A percentile compares a stretch with the other conserved stretches of the same genome.
Evolutionary conservation across 352 stramenopile species (phyloP).

Genomic region (Hyaloperonospora brassicae): DNA sequence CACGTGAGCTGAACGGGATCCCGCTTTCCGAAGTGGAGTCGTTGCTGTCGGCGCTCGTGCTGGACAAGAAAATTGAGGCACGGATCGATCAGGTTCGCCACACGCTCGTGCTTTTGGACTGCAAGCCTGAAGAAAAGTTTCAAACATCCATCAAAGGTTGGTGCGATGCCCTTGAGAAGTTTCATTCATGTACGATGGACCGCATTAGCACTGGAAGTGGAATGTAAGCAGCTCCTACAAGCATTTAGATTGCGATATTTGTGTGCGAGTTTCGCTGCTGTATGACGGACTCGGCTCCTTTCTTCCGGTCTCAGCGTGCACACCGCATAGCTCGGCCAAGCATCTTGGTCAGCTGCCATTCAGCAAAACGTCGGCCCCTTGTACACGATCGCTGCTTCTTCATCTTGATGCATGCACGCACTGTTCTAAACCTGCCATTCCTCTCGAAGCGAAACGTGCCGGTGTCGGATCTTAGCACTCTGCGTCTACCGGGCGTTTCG

Average conservation of each 20-base stretch:
- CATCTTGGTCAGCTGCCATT: not conserved
- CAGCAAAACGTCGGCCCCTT: constrained; percentile 5
- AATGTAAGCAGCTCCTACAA: not conserved
- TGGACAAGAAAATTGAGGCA: constrained; percentile 89
- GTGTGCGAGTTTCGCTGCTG: no score
- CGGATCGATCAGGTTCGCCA: constrained; percentile 88
- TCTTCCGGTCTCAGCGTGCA: not conserved
- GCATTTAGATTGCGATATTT: not conserved
- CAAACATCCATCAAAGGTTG: constrained; percentile 51
- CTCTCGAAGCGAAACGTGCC: not conserved
- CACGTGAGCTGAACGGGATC: constrained; percentile 89
- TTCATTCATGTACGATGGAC: constrained; percentile 57
- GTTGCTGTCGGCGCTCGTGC: constrained; percentile 87
- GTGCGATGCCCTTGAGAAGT: constrained; percentile 67
- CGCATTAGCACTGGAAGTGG: constrained; percentile 42
- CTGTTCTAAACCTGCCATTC: constrained; percentile 19
- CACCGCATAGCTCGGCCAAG: not conserved
- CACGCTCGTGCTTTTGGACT: constrained; percentile 62
- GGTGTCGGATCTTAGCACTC: constrained; percentile 19
- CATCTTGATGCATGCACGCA: constrained; percentile 13
- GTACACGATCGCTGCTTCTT: constrained; percentile 12
- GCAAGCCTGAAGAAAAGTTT: constrained; percentile 64
- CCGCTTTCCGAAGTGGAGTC: constrained; percentile 87
- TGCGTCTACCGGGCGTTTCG: constrained; percentile 19
- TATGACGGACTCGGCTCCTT: no score